These are phyloP conservation scores for Ophiostoma novo-ulmi DNA, from an alignment of 2,329 filamentous ascomycete genomes.

Conservation along the genomic window DNA sequence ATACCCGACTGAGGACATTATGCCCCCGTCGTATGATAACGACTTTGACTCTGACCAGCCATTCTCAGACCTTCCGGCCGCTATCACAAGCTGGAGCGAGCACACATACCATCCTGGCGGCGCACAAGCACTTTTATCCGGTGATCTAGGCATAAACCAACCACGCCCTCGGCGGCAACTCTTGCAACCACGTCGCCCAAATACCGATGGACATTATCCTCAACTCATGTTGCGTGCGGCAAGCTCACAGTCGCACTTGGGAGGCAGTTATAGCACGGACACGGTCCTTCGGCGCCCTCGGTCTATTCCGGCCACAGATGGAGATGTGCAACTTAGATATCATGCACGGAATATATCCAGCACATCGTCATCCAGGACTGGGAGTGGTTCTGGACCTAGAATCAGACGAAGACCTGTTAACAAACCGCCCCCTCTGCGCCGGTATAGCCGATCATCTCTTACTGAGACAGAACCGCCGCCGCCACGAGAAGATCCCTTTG, in stretches of 20 bases:
- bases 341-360: neutral
- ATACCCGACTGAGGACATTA: neutral
- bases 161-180: constrained; percentile 16
- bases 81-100: neutral
- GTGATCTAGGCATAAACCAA: neutral
- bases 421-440: constrained; percentile 16
- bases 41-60: neutral
- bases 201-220: constrained; percentile 41
- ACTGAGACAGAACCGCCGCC: constrained; percentile 45
- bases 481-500: constrained; percentile 31
- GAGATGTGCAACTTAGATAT: neutral
- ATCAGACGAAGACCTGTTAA: neutral
- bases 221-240: constrained; percentile 48
- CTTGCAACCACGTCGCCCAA: neutral
- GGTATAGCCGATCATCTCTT: constrained; percentile 35
- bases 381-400: neutral
- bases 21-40: neutral
- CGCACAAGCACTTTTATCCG: neutral
- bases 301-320: neutral
- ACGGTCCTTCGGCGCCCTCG: neutral
- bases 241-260: constrained; percentile 37
- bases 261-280: neutral
- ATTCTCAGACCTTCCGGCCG: neutral
- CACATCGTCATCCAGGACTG: neutral
- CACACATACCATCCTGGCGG: neutral